A percentile compares a stretch with the other conserved stretches of the same genome.
Conservation (phyloP, 768 basidiomycete genomes). For the Amanita exitialis region DNA sequence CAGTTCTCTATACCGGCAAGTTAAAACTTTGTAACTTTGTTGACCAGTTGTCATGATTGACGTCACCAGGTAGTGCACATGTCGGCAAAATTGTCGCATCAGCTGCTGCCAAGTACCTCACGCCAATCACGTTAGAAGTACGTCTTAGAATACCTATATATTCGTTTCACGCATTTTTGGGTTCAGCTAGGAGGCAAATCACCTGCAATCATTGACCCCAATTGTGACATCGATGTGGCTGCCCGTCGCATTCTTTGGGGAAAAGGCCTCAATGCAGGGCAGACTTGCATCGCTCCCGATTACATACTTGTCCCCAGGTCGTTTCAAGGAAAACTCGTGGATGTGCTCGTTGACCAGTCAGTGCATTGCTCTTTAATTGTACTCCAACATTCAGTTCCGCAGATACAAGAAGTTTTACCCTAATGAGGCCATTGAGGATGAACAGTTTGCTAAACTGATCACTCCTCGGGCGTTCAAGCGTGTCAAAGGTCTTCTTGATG, state of each 20-base stretch:
- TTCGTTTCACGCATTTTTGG: not conserved
- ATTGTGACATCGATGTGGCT: constrained; percentile 51
- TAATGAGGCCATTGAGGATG: constrained; percentile 32
- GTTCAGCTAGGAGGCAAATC: constrained; percentile 40
- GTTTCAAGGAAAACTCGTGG: constrained; percentile 35
- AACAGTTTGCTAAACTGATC: constrained; percentile 43
- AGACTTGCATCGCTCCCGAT: constrained; percentile 63
- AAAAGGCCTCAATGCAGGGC: constrained; percentile 67
- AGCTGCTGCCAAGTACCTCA: constrained; percentile 71
- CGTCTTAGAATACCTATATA: not conserved
- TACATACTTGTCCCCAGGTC: constrained; percentile 38
- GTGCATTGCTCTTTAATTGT: not conserved
- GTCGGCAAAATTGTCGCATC: constrained; percentile 59
- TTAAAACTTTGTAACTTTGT: not conserved
- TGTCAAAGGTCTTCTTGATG: constrained; percentile 4
- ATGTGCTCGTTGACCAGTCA: constrained; percentile 34
- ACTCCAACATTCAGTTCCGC: not conserved
- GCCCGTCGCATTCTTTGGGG: constrained; percentile 77
- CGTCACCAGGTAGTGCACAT: constrained; percentile 36
- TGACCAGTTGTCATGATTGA: not conserved
- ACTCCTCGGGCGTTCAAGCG: constrained; percentile 36
- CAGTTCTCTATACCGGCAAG: constrained; percentile 58
- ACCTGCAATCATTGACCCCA: constrained; percentile 65
- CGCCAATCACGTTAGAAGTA: constrained; percentile 47
- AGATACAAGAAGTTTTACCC: constrained; percentile 52